Base-by-base conservation (phyloP, 352 stramenopile genomes). In the Phytophthora ohioensis region DNA sequence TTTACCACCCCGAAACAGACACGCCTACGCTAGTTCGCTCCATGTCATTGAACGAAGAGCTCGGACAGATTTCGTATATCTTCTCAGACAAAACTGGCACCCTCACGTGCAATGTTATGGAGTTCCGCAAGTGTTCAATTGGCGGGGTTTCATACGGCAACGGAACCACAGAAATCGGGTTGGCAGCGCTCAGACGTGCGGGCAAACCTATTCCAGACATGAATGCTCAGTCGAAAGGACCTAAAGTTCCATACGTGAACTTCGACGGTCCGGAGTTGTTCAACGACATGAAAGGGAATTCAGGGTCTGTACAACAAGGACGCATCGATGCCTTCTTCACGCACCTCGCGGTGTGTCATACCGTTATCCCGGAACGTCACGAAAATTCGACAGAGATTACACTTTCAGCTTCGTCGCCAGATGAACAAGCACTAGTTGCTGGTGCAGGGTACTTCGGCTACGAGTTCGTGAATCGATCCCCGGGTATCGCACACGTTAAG, bases 71-170 rank as follows among this genome's bases (percentile, higher is more conserved):
- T 49, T 92, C 97, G 32, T 99, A 99, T 68, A 95, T 99, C 5
- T 99, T 99, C 76, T 98, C 91, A 2, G 98, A 99, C 80, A 99
- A 99, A 71, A 99, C 98, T 2, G 98, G 98, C n/a, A 99, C 98
- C n/a, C 81, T 99, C 4, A 99, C 98, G 2, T 98, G 97, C 74
- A 99, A 99, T 79, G 85, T 99, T 5, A 99, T 99, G 98, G 90
- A 99, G 72, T 98, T 99, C 52, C 81, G 95, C 32, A 97, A 97
- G 60, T 98, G 94, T 62, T 95, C 91, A 2, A 94, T 99, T 52
- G 91, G 85, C 9, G 95, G 95, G 0, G 60, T 91, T 10, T 92
- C 91, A 2, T 99, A 98, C 58, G 93, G 93, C 38, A 80, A 84
- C 17, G 91, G 91, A n/a, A 95, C 88, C 3, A 94, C 84, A 3